Percentiles rank a stretch among this genome's conserved stretches.
These are phyloP conservation scores for Glomus cerebriforme DNA, from an alignment of 192 early-diverging fungal species.

Conservation along the genomic window DNA sequence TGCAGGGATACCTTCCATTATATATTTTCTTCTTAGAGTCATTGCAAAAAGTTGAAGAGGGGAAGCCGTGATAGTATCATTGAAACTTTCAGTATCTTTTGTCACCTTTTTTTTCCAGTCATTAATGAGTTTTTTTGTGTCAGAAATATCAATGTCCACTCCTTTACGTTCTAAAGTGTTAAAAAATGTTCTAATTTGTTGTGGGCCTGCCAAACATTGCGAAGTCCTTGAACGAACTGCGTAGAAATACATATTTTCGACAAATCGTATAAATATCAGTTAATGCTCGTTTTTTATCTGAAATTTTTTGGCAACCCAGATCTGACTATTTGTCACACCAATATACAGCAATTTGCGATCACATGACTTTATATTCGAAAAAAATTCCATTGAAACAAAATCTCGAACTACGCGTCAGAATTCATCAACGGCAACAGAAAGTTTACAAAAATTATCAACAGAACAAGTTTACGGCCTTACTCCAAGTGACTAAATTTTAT, in stretches of 20 bases:
- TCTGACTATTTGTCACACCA: no score
- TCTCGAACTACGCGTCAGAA: no score
- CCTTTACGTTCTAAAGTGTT: not conserved
- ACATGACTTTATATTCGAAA: no score
- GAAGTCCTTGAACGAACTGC: not conserved
- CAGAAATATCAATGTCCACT: not conserved
- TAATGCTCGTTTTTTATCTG: not conserved
- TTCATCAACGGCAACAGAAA: no score
- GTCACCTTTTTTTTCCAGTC: slow-evolving; percentile 6
- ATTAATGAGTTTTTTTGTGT: not conserved
- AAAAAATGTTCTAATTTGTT: not conserved
- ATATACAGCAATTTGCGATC: no score
- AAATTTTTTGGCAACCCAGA: no score
- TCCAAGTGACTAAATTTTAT: not conserved
- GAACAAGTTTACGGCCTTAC: no score
- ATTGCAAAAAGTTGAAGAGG: slow-evolving; percentile 18
- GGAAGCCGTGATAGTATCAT: slow-evolving; percentile 6
- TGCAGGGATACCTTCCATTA: not conserved
- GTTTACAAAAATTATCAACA: no score
- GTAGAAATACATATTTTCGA: not conserved
- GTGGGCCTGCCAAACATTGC: not conserved
- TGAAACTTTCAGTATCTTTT: not conserved
- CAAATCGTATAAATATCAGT: no score
- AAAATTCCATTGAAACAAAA: no score
- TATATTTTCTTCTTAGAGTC: slow-evolving; percentile 13